These are phyloP conservation scores for Candida orba DNA, from an alignment of 805 yeast species.

Conservation along the genomic window DNA sequence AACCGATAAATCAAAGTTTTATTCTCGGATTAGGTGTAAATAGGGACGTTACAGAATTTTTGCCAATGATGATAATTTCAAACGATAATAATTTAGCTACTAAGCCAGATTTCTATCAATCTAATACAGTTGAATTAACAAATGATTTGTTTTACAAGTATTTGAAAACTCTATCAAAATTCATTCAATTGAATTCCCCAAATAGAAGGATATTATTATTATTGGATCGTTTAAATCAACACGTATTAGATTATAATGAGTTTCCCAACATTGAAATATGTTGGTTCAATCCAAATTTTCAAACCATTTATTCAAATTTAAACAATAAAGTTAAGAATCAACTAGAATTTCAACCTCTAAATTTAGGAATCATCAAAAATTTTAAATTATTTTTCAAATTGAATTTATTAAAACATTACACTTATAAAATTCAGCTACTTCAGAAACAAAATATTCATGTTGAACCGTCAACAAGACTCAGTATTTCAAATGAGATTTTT, in stretches of 20 bases:
- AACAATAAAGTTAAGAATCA: slow-evolving; percentile 6
- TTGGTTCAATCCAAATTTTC: slow-evolving; percentile 18
- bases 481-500: slow-evolving; percentile 1
- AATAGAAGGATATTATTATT: slow-evolving; percentile 23
- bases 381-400: slow-evolving; percentile 24
- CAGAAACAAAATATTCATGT: neutral
- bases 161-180: slow-evolving; percentile 5
- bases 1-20: slow-evolving; percentile 7
- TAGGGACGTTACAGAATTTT: slow-evolving; percentile 14
- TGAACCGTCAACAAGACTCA: neutral
- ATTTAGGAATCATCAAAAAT: slow-evolving; percentile 27
- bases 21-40: slow-evolving; percentile 17
- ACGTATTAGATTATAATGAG: slow-evolving; percentile 27
- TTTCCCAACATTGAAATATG: slow-evolving; percentile 24
- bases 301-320: slow-evolving; percentile 12
- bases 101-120: slow-evolving; percentile 9
- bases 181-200: slow-evolving; percentile 1
- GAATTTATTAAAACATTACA: slow-evolving; percentile 12
- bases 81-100: neutral
- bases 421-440: slow-evolving; percentile 1
- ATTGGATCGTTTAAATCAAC: slow-evolving; percentile 29
- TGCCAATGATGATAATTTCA: slow-evolving; percentile 14
- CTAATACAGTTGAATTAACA: slow-evolving; percentile 11
- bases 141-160: slow-evolving; percentile 20
- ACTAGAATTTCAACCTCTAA: slow-evolving; percentile 26